Base-by-base conservation (phyloP, 2,329 filamentous ascomycete species). In the Rutstroemia sp. region DNA sequence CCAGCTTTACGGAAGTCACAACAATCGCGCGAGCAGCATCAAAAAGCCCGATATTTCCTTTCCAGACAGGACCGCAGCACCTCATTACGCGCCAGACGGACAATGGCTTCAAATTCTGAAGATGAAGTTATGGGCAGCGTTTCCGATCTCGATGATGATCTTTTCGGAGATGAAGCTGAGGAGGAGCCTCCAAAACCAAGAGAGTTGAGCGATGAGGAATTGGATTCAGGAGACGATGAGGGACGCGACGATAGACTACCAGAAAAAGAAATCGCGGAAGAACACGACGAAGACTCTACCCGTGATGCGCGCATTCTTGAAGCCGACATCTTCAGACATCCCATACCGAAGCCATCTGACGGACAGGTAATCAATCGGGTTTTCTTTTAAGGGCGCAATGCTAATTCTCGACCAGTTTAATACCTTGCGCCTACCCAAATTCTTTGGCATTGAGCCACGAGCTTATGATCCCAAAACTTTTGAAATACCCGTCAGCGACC, bases 341-440 rank as follows among this genome's bases (percentile, higher is more conserved):
- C 82, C 51, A 74, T 86, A 14, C 88, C 88, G 14, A 86, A 87
- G 66, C 79, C 86, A 39, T 83, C 80, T 61, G 85, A 91, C 67
- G 84, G 84, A 66, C 81, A 82, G 69, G 87, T 91, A 73, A 57
- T 17, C 45, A 12, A 9, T 44, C 30, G 17, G 12, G 25, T 19
- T 23, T 48, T 30, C 38, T 42, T 19, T 44, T n/a, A 57, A 23
- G 23, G 30, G 38, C 38, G 38, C 46, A 36, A 23, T 34, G 39
- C 63, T 70, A 49, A 66, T 61, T 17, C 7, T 30, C 6, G 50
- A 39, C 6, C 50, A 89, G 86, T 75, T 89, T 49, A 86, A 87
- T 70, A 77, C 86, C 5, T 71, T 91, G 64, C 85, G 84, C 62
- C 78, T 92, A 2, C 88, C 88, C 30, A 78, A 80, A 21, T 92